A percentile compares a stretch with the other conserved stretches of the same genome.
Conservation (phyloP, 2,329 filamentous ascomycete species). For the Xylaria sp. region DNA sequence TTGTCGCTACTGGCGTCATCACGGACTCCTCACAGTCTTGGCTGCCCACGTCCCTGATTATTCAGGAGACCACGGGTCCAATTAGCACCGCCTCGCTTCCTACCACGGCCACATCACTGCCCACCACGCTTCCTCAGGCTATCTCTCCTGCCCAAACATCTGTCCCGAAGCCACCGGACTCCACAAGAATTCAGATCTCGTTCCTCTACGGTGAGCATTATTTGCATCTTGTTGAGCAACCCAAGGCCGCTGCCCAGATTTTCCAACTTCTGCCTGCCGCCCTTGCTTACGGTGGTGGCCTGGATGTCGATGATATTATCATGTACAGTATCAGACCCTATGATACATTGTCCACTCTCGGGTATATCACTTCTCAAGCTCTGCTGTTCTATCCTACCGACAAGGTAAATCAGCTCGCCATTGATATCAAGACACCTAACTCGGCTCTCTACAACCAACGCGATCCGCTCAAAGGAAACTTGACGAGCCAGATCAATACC, state of each 20-base stretch:
- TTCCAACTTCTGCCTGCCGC: slow-evolving; percentile 72
- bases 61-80: slow-evolving; percentile 42
- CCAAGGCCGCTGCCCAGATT: slow-evolving; percentile 74
- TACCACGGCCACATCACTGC: slow-evolving; percentile 50
- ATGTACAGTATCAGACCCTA: slow-evolving; percentile 71
- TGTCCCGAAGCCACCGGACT: slow-evolving; percentile 52
- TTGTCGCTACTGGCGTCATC: slow-evolving; percentile 40
- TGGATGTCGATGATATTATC: slow-evolving; percentile 51
- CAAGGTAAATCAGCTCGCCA: slow-evolving; percentile 60
- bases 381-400: slow-evolving; percentile 69
- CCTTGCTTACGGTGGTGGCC: slow-evolving; percentile 57
- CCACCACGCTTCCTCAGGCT: slow-evolving; percentile 64
- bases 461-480: slow-evolving; percentile 58
- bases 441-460: slow-evolving; percentile 71
- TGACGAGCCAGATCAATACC: slow-evolving; percentile 79
- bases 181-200: slow-evolving; percentile 73
- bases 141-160: slow-evolving; percentile 64
- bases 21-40: slow-evolving; percentile 42
- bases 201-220: slow-evolving; percentile 81
- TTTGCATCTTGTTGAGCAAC: slow-evolving; percentile 67
- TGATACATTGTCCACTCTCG: slow-evolving; percentile 62
- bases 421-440: slow-evolving; percentile 65
- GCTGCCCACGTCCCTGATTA: slow-evolving; percentile 58
- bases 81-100: slow-evolving; percentile 35
- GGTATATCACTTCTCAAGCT: slow-evolving; percentile 77